These are phyloP conservation scores for Salvia hispanica DNA, from an alignment of 257 asterid genomes.

Conservation along the genomic window DNA sequence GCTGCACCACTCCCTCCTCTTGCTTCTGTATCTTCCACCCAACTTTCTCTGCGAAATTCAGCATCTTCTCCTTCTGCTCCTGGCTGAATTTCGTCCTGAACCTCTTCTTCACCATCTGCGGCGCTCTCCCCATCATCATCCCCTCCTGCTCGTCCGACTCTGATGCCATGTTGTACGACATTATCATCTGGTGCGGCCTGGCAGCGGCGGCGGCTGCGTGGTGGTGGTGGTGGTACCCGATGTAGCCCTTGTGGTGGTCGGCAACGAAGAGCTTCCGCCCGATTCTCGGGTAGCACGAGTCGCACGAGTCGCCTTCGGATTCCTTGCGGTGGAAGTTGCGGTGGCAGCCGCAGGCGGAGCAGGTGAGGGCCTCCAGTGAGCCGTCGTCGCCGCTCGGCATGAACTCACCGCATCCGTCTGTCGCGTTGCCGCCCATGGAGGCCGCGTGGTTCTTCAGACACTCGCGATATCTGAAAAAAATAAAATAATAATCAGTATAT, in stretches of 20 bases:
- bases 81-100: conserved; percentile 75
- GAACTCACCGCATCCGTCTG: conserved; percentile 96
- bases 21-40: conserved; percentile 94
- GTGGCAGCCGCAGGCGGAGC: conserved; percentile 91
- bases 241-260: conserved; percentile 26
- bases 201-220: conserved; percentile 26
- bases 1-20: conserved; percentile 77
- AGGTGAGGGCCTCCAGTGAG: conserved; percentile 66
- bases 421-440: conserved; percentile 80
- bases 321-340: conserved; percentile 89
- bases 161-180: conserved; percentile 53
- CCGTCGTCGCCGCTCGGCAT: conserved; percentile 93
- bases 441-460: conserved; percentile 97
- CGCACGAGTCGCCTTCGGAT: conserved; percentile 55
- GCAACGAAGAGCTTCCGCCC: conserved; percentile 56
- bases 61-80: conserved; percentile 94
- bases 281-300: conserved; percentile 37
- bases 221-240: no score
- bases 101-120: conserved; percentile 65
- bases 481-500: no score
- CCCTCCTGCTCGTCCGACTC: conserved; percentile 63
- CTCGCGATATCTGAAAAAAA: conserved; percentile 49
- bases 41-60: conserved; percentile 73
- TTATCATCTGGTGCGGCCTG: conserved; percentile 67
- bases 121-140: conserved; percentile 35